Conservation (phyloP, 495 filamentous ascomycete genomes). For the Xeromyces bisporus region DNA sequence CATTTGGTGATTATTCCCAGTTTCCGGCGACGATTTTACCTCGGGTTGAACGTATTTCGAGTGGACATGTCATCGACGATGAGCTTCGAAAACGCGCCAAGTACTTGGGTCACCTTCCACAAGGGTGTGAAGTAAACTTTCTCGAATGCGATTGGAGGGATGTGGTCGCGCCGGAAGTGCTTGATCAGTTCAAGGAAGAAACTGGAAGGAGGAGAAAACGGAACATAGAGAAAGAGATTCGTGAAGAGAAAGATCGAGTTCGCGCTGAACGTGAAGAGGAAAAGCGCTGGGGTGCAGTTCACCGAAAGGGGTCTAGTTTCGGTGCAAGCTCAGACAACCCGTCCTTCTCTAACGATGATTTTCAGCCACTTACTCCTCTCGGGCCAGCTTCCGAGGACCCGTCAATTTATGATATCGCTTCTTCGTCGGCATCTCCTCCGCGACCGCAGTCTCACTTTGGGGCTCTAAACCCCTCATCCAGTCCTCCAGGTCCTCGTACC, state of each 20-base stretch:
- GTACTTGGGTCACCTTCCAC: slow-evolving; percentile 80
- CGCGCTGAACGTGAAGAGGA: slow-evolving; percentile 76
- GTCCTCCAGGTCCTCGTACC: slow-evolving; percentile 55
- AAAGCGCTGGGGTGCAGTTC: slow-evolving; percentile 37
- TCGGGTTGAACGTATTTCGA: slow-evolving; percentile 78
- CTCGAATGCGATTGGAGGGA: slow-evolving; percentile 97
- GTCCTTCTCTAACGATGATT: slow-evolving; percentile 37
- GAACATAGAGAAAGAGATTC: slow-evolving; percentile 71
- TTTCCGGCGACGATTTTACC: slow-evolving; percentile 88
- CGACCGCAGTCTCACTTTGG: slow-evolving; percentile 36
- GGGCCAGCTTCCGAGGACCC: slow-evolving; percentile 19
- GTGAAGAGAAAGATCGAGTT: slow-evolving; percentile 80
- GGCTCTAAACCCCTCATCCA: slow-evolving; percentile 56
- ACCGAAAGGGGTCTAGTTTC: slow-evolving; percentile 28
- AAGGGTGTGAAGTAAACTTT: slow-evolving; percentile 86
- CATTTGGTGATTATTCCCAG: slow-evolving; percentile 64
- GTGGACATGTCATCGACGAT: slow-evolving; percentile 82
- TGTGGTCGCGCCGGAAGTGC: slow-evolving; percentile 56
- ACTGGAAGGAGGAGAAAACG: slow-evolving; percentile 61
- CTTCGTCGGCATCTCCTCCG: slow-evolving; percentile 42
- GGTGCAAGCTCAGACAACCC: slow-evolving; percentile 16
- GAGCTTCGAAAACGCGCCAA: slow-evolving; percentile 72
- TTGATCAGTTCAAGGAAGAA: slow-evolving; percentile 56
- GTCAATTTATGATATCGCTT: slow-evolving; percentile 25
- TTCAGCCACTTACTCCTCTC: slow-evolving; percentile 43